A percentile compares a stretch with the other conserved stretches of the same genome.
These are phyloP conservation scores for Alloascoidea hylecoeti DNA, from an alignment of 805 yeast genomes.

Conservation along the genomic window DNA sequence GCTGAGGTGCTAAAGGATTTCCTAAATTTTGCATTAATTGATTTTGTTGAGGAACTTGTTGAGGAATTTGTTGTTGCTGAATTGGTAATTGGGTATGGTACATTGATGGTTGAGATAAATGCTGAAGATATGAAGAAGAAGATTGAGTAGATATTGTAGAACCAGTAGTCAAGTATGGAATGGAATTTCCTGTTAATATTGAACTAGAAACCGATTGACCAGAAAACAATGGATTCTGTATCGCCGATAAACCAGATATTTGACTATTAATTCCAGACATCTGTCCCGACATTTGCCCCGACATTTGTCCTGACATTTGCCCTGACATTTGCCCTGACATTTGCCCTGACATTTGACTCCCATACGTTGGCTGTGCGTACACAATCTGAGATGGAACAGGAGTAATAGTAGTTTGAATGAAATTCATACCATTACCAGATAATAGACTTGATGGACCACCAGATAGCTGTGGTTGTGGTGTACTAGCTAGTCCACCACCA, in stretches of 20 bases:
- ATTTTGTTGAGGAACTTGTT: conserved; percentile 32
- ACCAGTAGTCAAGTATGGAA: no score
- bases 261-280: neutral
- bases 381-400: neutral
- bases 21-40: conserved; percentile 9
- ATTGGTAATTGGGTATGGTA: no score
- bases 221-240: neutral
- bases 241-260: neutral
- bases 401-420: neutral
- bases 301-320: neutral
- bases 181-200: neutral
- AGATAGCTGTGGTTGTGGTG: neutral
- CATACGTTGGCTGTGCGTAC: no score
- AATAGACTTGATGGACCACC: neutral
- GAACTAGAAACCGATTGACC: neutral
- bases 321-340: neutral
- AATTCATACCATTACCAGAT: neutral
- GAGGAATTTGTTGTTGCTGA: neutral
- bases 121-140: neutral
- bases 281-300: neutral
- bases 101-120: neutral
- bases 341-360: neutral
- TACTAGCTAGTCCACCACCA: neutral
- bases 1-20: conserved; percentile 29
- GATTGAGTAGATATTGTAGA: neutral